Evolutionary conservation across 2,329 filamentous ascomycete species (phyloP), one percentile per base, ranked within the genome.

Genomic region (Verruconis gallopava): DNA sequence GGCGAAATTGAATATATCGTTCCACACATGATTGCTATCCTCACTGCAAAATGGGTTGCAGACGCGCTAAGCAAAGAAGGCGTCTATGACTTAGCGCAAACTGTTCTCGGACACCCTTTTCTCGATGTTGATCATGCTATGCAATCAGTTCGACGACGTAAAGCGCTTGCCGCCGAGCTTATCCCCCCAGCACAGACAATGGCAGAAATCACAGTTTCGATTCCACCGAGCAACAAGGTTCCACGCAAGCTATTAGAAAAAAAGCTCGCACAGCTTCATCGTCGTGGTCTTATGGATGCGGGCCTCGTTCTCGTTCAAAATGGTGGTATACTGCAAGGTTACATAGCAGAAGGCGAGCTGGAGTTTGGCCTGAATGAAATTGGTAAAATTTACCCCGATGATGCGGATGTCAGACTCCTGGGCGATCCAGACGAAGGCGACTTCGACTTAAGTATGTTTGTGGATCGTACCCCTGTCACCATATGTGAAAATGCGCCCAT

Each of bases 51-150:
- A 54, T 77, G 71, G 71, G 64, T 69, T 4, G 72, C 72, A 1
- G 72, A 77, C 51, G 59, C 63, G n/a, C n/a, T 6, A 12, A 12
- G 15, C n/a, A n/a, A 56, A 18, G 68, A 75, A 47, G 59, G 70
- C 17, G 70, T 77, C 1, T 77, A 77, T 49, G 72, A 77, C 49
- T 61, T 77, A 5, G 71, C 72, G n/a, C 72, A 77, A 52, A 66
- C 65, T 3, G 65, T 77, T 3, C 62, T 76, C 1, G 72, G 72
- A 0, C 71, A 76, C 49, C 72, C 72, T 1, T 77, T 77, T 49
- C 56, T 77, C 5, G 72, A 77, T 45, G 49, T 62, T 0, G 71
- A 77, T 37, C 59, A 64, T 44, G 64, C 67, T 2, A 55, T 72
- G 14, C 51, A 51, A 0, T 55, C 63, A 14, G 64, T 70, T 3